Evolutionary conservation across 1,139 yeast species (phyloP).

Genomic region (Magnusiomyces paraingens): DNA sequence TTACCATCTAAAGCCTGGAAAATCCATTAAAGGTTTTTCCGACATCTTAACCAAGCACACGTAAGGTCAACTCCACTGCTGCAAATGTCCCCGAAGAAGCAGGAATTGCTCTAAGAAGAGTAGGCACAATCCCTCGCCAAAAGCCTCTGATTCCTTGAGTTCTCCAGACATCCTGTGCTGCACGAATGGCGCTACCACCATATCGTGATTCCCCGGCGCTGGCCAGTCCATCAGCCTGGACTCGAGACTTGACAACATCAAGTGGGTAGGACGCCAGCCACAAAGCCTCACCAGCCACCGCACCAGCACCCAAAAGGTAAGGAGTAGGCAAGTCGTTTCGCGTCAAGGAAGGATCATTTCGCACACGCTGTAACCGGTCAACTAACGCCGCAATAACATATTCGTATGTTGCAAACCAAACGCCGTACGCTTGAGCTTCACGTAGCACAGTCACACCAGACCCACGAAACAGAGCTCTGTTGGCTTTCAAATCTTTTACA

Average conservation of each 20-base stretch:
- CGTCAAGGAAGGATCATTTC: slow-evolving; percentile 20
- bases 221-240: slow-evolving; percentile 63
- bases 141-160: slow-evolving; percentile 51
- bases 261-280: slow-evolving; percentile 69
- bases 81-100: slow-evolving; percentile 76
- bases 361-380: background rate
- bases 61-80: slow-evolving; percentile 61
- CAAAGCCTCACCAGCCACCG: slow-evolving; percentile 63
- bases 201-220: slow-evolving; percentile 27
- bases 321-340: slow-evolving; percentile 54
- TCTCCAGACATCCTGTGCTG: slow-evolving; percentile 42
- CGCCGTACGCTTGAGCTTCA: slow-evolving; percentile 76
- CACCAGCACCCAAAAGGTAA: slow-evolving; percentile 57
- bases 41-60: slow-evolving; percentile 40
- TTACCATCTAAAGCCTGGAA: too few species aligned
- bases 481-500: slow-evolving; percentile 43
- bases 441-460: slow-evolving; percentile 52
- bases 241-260: slow-evolving; percentile 61
- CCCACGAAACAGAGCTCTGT: slow-evolving; percentile 56
- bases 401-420: slow-evolving; percentile 75
- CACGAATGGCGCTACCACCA: slow-evolving; percentile 45
- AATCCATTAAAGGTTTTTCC: too few species aligned
- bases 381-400: slow-evolving; percentile 39
- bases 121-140: slow-evolving; percentile 68
- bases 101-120: slow-evolving; percentile 63